Evolutionary conservation across 345 rosid species (phyloP), one percentile per base, ranked within the genome.

Genomic region (Salix exigua): DNA sequence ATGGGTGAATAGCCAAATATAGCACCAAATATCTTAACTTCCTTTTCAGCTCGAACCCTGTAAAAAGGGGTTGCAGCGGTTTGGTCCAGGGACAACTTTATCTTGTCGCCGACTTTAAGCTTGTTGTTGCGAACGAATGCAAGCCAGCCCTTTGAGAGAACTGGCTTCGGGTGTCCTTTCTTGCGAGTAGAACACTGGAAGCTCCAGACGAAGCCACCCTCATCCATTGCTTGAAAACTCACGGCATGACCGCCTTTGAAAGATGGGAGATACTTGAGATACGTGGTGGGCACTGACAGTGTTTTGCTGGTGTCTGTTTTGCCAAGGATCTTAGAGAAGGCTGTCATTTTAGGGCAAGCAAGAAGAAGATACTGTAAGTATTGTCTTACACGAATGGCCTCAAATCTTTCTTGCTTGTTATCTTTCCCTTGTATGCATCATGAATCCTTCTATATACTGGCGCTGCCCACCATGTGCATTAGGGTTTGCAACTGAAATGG

Each of bases 91-190:
- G 44, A 46, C 16, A 76, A 70, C 23, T 4, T 23, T 42, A 77
- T 26, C 64, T 7, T 69, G 31, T 77, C 62, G 46, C 70, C 70
- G 4, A 70, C 9, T 5, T 17, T 8, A 42, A 77, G 79, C 18
- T 70, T 38, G 23, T 77, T 62, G 48, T 1, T 18, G 23, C 66
- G 9, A 23, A 35, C 80, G 51, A 71, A 50, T 0, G 44, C 64
- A 4, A 26, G 71, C 80, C 80, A 77, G 4, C 80, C 80, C 51
- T 19, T 64, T 33, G 65, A 40, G 25, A 77, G 61, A 11, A 70
- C 74, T 5, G 79, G 79, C 44, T 60, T 76, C 25, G 0, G 9
- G 74, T 60, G 73, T 28, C 3, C 44, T 4, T 31, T 63, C 58
- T 48, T 62, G 16, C 80, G 80, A 18, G 31, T 64, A 31, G 55